These are phyloP conservation scores for Clavariopsis aquatica DNA, from an alignment of 495 filamentous ascomycete species.

Conservation along the genomic window DNA sequence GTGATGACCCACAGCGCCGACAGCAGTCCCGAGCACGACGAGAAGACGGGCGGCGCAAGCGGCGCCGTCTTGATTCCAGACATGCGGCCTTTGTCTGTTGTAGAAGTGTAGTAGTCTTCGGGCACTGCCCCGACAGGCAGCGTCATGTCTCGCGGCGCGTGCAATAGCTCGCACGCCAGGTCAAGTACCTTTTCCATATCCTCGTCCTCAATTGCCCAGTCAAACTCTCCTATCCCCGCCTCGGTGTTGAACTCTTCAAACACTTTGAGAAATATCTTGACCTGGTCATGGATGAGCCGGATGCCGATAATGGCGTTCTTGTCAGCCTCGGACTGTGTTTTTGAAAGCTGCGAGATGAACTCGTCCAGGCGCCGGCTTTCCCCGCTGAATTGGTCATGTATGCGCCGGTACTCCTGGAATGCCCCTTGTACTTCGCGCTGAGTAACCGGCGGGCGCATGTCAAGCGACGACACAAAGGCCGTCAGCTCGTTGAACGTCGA, in stretches of 20 bases:
- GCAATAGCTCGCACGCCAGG: slow-evolving; percentile 18
- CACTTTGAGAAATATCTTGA: slow-evolving; percentile 5
- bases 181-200: slow-evolving; percentile 20
- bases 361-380: slow-evolving; percentile 12
- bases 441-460: not conserved
- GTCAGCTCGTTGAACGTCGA: slow-evolving; percentile 20
- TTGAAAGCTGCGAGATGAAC: slow-evolving; percentile 14
- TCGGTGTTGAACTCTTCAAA: not conserved
- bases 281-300: slow-evolving; percentile 10
- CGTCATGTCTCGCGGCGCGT: slow-evolving; percentile 6
- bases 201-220: slow-evolving; percentile 17
- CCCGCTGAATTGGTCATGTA: slow-evolving; percentile 2
- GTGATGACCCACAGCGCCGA: slow-evolving; percentile 23
- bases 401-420: not conserved
- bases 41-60: slow-evolving; percentile 23
- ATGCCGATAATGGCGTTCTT: slow-evolving; percentile 13
- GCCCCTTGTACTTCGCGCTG: not conserved
- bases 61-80: not conserved
- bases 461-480: slow-evolving; percentile 18
- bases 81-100: not conserved
- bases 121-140: not conserved
- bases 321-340: not conserved
- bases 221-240: not conserved
- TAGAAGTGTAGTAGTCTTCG: slow-evolving; percentile 5
- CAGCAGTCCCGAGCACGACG: slow-evolving; percentile 17